Conservation (phyloP, 768 basidiomycete species). For the Termitomyces sp. region DNA sequence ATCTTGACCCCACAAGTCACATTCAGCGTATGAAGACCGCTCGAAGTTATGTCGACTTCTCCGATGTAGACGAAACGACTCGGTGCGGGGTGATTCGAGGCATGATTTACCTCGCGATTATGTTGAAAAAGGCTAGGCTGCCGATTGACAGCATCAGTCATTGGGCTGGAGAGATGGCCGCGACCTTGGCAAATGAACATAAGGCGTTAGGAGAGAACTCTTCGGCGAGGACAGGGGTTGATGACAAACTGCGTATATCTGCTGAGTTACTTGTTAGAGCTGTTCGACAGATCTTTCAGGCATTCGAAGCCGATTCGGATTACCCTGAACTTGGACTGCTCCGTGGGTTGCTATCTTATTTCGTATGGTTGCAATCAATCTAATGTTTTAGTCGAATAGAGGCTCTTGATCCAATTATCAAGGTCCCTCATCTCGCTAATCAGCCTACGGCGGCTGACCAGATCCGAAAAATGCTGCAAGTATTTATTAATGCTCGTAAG, state of each 20-base stretch:
- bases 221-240: neutral
- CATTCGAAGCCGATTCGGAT: conserved; percentile 11
- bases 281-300: conserved; percentile 13
- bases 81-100: conserved; percentile 73
- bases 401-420: conserved; percentile 50
- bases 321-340: conserved; percentile 62
- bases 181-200: conserved; percentile 52
- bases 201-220: conserved; percentile 16
- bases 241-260: conserved; percentile 1
- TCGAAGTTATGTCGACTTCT: conserved; percentile 62
- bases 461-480: conserved; percentile 52
- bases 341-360: conserved; percentile 10
- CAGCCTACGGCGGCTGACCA: conserved; percentile 42
- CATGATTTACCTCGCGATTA: conserved; percentile 61
- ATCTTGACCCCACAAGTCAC: conserved; percentile 50
- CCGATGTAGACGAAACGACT: conserved; percentile 55
- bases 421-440: conserved; percentile 30
- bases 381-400: conserved; percentile 28
- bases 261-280: conserved; percentile 18
- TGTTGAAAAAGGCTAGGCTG: conserved; percentile 50
- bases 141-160: conserved; percentile 46
- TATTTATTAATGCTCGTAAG: conserved; percentile 56
- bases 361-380: neutral
- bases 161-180: conserved; percentile 64
- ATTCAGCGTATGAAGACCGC: conserved; percentile 58